phyloP scores from a whole-genome alignment of 768 basidiomycete genomes.

The Collybiopsis confluens region DNA sequence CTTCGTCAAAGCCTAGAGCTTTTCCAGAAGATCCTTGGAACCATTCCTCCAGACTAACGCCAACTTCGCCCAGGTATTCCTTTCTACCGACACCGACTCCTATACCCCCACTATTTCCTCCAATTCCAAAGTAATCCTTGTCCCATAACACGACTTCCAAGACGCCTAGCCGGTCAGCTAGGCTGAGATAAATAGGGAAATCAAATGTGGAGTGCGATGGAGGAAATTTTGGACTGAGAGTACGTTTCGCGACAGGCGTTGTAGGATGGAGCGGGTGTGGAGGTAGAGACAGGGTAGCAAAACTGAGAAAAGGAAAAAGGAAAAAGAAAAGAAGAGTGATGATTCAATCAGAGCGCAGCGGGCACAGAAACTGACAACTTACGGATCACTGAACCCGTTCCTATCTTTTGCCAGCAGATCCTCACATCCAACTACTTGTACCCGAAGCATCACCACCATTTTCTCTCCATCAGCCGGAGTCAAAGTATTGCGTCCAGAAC shows the following conservation, averaged over 20 bases:
- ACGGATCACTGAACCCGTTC: constrained; percentile 76
- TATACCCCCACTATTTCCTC: constrained; percentile 8
- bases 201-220: constrained; percentile 82
- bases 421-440: constrained; percentile 65
- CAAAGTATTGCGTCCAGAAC: constrained; percentile 16
- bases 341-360: no score
- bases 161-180: constrained; percentile 66
- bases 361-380: constrained; percentile 24
- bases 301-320: constrained; percentile 51
- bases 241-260: constrained; percentile 75
- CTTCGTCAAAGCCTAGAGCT: constrained; percentile 53
- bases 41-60: constrained; percentile 79
- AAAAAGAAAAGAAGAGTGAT: no score
- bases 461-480: constrained; percentile 54
- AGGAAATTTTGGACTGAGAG: constrained; percentile 59
- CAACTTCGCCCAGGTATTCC: constrained; percentile 68
- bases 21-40: constrained; percentile 41
- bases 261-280: constrained; percentile 49
- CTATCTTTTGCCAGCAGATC: constrained; percentile 61
- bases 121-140: constrained; percentile 64
- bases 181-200: constrained; percentile 77
- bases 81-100: not conserved
- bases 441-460: constrained; percentile 61
- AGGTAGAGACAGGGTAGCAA: constrained; percentile 58
- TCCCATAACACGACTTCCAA: constrained; percentile 93